Evolutionary conservation across 1,139 yeast species (phyloP), one percentile per base, ranked within the genome.

Genomic region (Suzukiozyma palmioleophila): DNA sequence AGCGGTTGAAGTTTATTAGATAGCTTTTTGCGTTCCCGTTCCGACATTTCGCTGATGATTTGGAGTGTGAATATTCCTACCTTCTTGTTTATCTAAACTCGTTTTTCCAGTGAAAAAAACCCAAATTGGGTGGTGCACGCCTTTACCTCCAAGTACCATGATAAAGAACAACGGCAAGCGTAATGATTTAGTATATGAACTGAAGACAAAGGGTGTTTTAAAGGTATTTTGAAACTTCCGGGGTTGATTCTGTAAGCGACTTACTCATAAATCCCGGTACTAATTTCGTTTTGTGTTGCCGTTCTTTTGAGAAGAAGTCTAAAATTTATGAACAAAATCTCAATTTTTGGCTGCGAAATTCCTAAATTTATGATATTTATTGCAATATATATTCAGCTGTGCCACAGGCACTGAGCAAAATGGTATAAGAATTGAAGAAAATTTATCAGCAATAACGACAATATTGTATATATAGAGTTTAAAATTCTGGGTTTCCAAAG

Each of bases 21-120:
- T 32, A 75, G 60, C 54, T 66, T 70, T 50, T 64, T 70, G 42
- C 60, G 57, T 40, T 69, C 75, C 45, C 68, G 57, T 36, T 69
- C 66, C 13, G 65, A 60, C 63, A 59, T 58, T 36, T 28, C n/a
- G 14, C 31, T 28, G 12, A 22, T 30, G 26, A 18, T 16, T 26
- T 14, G 5, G 22, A 4, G 4, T 18, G 22, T 18, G 22, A 18
- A 18, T 18, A 18, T 18, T 18, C 22, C 22, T 18, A 5, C 22
- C 22, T 18, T 5, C 22, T 26, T 22, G 14, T 33, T 33, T 33
- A 15, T 33, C 25, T 27, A 29, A 26, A 18, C 22, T 18, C 22
- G 22, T 7, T 7, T 5, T 15, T 22, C 36, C 15, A 26, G 22
- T 12, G 13, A 12, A 26, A 11, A 12, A 27, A 33, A 33, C 3